These are phyloP conservation scores for Lipomyces lipofer DNA, from an alignment of 805 yeast genomes.

Conservation along the genomic window DNA sequence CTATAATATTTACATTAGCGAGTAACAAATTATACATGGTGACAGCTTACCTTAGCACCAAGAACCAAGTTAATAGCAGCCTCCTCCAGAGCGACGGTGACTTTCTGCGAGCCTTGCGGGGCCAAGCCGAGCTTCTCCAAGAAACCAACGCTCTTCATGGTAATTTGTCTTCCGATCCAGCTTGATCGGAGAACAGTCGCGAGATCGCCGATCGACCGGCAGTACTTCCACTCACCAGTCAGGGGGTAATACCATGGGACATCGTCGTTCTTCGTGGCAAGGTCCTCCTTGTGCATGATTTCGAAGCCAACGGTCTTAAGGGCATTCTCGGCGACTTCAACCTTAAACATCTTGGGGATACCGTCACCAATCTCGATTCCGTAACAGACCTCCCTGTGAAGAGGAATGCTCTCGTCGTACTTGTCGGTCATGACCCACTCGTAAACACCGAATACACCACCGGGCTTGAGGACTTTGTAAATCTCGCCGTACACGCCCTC, in stretches of 20 bases:
- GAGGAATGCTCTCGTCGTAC: conserved; percentile 82
- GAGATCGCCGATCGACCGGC: conserved; percentile 74
- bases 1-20: background rate
- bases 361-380: conserved; percentile 99
- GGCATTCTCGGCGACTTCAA: conserved; percentile 84
- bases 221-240: conserved; percentile 88
- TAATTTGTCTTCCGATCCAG: conserved; percentile 76
- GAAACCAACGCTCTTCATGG: conserved; percentile 76
- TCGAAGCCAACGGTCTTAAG: conserved; percentile 85
- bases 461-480: conserved; percentile 93
- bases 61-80: conserved; percentile 94
- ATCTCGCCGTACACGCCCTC: conserved; percentile 96
- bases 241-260: conserved; percentile 98
- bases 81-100: conserved; percentile 89
- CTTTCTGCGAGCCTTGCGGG: conserved; percentile 88
- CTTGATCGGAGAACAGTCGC: conserved; percentile 89
- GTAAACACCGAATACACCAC: conserved; percentile 96
- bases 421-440: conserved; percentile 99
- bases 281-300: conserved; percentile 69
- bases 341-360: conserved; percentile 92
- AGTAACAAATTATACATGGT: background rate
- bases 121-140: conserved; percentile 86
- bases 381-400: conserved; percentile 91
- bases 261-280: conserved; percentile 76
- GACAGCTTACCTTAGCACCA: conserved; percentile 65